phyloP scores from a whole-genome alignment of 306 rosid species.

The Cyclanthera cordifolia region DNA sequence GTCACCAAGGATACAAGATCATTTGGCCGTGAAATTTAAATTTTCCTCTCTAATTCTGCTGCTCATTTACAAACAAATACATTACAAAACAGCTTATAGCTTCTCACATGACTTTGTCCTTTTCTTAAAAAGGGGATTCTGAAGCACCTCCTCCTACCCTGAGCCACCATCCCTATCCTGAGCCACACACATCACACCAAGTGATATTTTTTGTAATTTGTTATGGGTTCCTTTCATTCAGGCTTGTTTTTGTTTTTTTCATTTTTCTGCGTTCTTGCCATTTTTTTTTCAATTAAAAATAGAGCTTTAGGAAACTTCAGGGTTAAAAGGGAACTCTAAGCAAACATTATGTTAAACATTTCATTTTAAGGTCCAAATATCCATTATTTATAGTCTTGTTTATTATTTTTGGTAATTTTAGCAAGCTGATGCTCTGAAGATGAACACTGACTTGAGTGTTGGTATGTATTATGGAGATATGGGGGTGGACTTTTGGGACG shows the following conservation, averaged over 20 bases:
- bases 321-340: neutral
- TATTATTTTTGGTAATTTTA: constrained; percentile 17
- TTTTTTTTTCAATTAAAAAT: neutral
- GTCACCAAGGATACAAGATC: neutral
- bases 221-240: no score
- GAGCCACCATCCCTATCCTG: no score
- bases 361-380: neutral
- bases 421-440: constrained; percentile 65
- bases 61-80: no score
- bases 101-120: no score
- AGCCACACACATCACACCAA: no score
- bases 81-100: no score
- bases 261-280: no score
- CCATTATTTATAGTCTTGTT: neutral
- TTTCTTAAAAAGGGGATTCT: no score
- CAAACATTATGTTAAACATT: neutral
- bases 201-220: no score
- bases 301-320: neutral
- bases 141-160: no score
- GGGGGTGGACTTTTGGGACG: constrained; percentile 70
- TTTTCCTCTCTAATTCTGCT: neutral
- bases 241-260: no score
- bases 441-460: constrained; percentile 56
- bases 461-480: constrained; percentile 65
- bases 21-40: neutral